A percentile compares a stretch with the other conserved stretches of the same genome.
phyloP scores from a whole-genome alignment of 2,329 filamentous ascomycete species.

The Microcyclosporella mali region DNA sequence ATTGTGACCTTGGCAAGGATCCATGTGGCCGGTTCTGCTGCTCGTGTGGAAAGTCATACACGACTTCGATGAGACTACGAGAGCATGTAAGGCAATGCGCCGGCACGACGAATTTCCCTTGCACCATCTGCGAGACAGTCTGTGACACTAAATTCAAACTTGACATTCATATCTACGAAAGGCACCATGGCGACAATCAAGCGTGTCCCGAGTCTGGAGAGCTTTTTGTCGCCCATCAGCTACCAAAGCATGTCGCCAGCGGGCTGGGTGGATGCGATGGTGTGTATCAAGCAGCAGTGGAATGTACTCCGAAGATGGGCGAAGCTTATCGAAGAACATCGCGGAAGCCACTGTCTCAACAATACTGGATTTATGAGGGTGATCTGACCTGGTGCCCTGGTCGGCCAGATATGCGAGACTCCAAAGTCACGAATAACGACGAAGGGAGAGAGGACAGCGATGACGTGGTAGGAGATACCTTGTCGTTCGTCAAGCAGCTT shows the following conservation, averaged over 20 bases:
- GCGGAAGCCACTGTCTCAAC: constrained; percentile 13
- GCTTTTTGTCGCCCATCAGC: constrained; percentile 10
- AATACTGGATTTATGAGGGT: constrained; percentile 20
- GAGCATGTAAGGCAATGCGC: constrained; percentile 16
- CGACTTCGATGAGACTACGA: constrained; percentile 9
- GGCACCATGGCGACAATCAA: constrained; percentile 15
- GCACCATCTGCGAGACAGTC: constrained; percentile 16
- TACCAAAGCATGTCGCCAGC: constrained; percentile 18
- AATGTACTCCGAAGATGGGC: constrained; percentile 10
- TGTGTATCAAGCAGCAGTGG: constrained; percentile 12
- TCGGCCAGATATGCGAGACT: background rate
- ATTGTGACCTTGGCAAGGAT: constrained; percentile 16
- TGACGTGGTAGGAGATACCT: constrained; percentile 12
- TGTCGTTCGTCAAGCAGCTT: constrained; percentile 14
- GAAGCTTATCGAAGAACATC: constrained; percentile 3
- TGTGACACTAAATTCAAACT: constrained; percentile 9
- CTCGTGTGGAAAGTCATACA: constrained; percentile 19
- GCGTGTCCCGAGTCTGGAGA: constrained; percentile 20
- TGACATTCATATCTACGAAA: constrained; percentile 10
- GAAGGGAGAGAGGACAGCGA: constrained; percentile 3
- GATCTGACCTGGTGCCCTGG: constrained; percentile 13
- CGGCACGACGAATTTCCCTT: constrained; percentile 14
- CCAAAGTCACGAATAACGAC: constrained; percentile 3
- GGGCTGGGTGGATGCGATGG: constrained; percentile 20
- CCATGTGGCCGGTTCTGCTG: constrained; percentile 16